Percentiles rank a stretch among this genome's conserved stretches.
Conservation (phyloP, 2,329 filamentous ascomycete genomes). For the Epichloe sp. region DNA sequence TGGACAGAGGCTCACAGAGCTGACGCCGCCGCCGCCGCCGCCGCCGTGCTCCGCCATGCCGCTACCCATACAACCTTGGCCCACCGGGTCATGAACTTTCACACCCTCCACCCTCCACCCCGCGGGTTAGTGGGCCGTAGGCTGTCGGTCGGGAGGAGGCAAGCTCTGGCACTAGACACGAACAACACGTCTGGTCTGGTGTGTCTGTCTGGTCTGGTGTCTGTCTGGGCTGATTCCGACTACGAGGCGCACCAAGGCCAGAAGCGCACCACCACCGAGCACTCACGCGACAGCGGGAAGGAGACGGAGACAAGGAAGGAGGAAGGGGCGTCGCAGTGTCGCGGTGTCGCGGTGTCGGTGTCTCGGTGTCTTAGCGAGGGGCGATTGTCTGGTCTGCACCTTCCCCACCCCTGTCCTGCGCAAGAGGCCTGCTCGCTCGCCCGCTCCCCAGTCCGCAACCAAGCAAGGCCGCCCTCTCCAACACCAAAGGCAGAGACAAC, state of each 20-base stretch:
- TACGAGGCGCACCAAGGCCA: not conserved
- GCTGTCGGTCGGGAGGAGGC: constrained; percentile 1
- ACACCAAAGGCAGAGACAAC: not conserved
- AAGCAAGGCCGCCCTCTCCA: not conserved
- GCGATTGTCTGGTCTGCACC: not conserved
- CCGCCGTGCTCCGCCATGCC: constrained; percentile 3
- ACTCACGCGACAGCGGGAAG: not conserved
- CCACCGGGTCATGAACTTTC: not conserved
- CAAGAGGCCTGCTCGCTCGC: constrained; percentile 1
- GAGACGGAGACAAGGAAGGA: not conserved
- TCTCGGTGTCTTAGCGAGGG: not conserved
- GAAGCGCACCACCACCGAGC: not conserved
- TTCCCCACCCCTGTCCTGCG: constrained; percentile 1
- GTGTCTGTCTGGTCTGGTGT: not conserved
- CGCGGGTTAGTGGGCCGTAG: not conserved
- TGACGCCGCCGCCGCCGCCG: constrained; percentile 8
- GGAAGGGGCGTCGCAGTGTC: not conserved
- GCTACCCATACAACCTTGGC: not conserved
- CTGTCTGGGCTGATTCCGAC: not conserved
- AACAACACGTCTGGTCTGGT: not conserved
- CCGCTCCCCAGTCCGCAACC: not conserved
- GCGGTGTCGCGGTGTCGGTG: not conserved
- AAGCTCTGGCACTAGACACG: not conserved
- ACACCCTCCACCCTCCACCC: not conserved
- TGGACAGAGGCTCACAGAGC: constrained; percentile 2